Percentiles rank a stretch among this genome's conserved stretches.
These are phyloP conservation scores for Apiospora sp. DNA, from an alignment of 2,329 filamentous ascomycete genomes.

Conservation along the genomic window DNA sequence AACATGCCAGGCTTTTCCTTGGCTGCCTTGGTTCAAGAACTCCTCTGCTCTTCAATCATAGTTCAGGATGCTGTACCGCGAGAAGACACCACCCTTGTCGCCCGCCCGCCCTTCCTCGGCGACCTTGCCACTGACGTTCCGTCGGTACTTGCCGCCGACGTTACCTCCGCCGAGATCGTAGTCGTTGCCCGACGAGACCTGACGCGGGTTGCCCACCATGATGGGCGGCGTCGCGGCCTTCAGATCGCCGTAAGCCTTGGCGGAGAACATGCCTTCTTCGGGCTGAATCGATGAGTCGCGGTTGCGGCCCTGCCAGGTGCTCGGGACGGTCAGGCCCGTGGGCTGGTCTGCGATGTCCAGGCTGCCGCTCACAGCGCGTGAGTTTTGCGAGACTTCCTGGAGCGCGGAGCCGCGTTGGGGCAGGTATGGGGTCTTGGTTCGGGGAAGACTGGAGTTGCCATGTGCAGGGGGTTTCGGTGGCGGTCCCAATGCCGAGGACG, in stretches of 20 bases:
- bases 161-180: conserved; percentile 40
- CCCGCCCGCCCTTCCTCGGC: conserved; percentile 73
- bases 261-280: conserved; percentile 55
- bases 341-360: conserved; percentile 54
- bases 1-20: background rate
- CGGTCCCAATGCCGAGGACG: conserved; percentile 29
- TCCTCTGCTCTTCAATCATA: conserved; percentile 24
- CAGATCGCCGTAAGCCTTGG: conserved; percentile 67
- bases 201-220: conserved; percentile 57
- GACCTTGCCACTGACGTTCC: conserved; percentile 77
- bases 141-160: conserved; percentile 47
- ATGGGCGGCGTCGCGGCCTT: conserved; percentile 61
- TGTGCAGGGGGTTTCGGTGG: conserved; percentile 28
- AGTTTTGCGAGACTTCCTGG: conserved; percentile 55
- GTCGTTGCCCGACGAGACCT: conserved; percentile 68
- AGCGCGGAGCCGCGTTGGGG: conserved; percentile 45
- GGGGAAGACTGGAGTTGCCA: conserved; percentile 25
- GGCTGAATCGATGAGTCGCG: conserved; percentile 58
- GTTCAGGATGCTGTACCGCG: conserved; percentile 40
- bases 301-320: conserved; percentile 28
- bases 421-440: conserved; percentile 43
- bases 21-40: background rate
- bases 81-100: conserved; percentile 29
- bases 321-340: conserved; percentile 29
- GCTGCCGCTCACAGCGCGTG: conserved; percentile 51